A percentile compares a stretch with the other conserved stretches of the same genome.
These are phyloP conservation scores for Clonostachys sp. DNA, from an alignment of 2,329 filamentous ascomycete genomes.

Conservation along the genomic window DNA sequence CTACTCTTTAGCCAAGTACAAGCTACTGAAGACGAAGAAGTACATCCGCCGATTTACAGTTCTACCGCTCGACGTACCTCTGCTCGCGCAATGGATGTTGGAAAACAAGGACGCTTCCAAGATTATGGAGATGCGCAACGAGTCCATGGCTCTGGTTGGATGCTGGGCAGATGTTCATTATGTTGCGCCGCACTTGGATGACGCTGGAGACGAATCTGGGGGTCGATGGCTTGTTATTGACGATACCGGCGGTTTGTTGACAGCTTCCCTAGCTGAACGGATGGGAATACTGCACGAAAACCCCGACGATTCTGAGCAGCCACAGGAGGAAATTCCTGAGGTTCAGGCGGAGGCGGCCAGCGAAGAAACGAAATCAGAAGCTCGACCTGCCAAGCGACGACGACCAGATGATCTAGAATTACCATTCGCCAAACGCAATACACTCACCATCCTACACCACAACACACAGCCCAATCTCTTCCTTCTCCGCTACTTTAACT, in stretches of 20 bases:
- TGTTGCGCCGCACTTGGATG: constrained; percentile 15
- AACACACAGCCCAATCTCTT: constrained; percentile 85
- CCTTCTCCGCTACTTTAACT: constrained; percentile 85
- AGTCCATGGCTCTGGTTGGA: constrained; percentile 74
- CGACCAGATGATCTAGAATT: constrained; percentile 50
- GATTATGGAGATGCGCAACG: constrained; percentile 82
- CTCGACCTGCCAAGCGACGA: constrained; percentile 16
- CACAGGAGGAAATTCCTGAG: background rate
- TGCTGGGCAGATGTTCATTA: constrained; percentile 91
- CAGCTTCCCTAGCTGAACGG: constrained; percentile 80
- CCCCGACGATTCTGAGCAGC: constrained; percentile 4
- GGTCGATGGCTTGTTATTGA: constrained; percentile 77
- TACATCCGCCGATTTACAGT: constrained; percentile 86
- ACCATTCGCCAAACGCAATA: constrained; percentile 67
- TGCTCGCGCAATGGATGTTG: constrained; percentile 72
- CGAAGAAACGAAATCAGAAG: background rate
- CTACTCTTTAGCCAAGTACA: constrained; percentile 94
- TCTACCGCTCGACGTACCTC: constrained; percentile 74
- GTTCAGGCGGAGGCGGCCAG: background rate
- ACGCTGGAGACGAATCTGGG: constrained; percentile 17
- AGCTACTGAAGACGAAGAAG: constrained; percentile 88
- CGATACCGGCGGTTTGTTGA: constrained; percentile 78
- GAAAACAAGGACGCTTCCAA: constrained; percentile 75
- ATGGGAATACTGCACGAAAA: constrained; percentile 71
- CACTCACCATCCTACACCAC: constrained; percentile 73